phyloP scores from a whole-genome alignment of 2,329 filamentous ascomycete species.

The Fusarium sacchari region DNA sequence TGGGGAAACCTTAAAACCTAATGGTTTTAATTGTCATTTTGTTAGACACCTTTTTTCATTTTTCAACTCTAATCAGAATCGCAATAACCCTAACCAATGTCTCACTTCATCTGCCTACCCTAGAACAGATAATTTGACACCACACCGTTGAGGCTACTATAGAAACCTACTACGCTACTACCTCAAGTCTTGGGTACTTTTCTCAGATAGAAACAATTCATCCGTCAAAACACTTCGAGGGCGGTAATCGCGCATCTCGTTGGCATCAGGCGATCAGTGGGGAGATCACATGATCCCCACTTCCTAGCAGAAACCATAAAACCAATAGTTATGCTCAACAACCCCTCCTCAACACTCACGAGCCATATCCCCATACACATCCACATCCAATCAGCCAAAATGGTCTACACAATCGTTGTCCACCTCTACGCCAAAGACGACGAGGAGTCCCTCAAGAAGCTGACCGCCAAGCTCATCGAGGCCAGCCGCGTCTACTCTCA shows the following conservation, averaged over 20 bases:
- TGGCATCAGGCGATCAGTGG: conserved; percentile 23
- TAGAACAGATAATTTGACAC: background rate
- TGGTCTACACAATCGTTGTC: conserved; percentile 76
- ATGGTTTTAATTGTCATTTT: rapidly evolving
- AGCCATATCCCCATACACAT: background rate
- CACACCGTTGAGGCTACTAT: no score
- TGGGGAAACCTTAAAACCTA: rapidly evolving
- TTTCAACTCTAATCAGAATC: rapidly evolving
- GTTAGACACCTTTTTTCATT: rapidly evolving
- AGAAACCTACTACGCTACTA: background rate
- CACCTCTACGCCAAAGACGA: conserved; percentile 77
- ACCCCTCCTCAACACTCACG: conserved; percentile 19
- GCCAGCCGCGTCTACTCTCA: conserved; percentile 77
- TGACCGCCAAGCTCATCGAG: conserved; percentile 78
- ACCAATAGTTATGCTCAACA: conserved; percentile 4
- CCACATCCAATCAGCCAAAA: conserved; percentile 42
- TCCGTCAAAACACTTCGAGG: no score
- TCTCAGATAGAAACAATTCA: background rate
- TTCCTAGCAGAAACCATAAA: conserved; percentile 25
- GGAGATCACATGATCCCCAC: conserved; percentile 31
- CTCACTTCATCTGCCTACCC: background rate
- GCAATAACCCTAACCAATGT: no score
- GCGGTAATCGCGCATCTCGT: conserved; percentile 9
- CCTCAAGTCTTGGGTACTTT: no score
- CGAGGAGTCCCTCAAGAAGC: conserved; percentile 69